phyloP scores from a whole-genome alignment of 768 basidiomycete species.

The Collybia sp. region DNA sequence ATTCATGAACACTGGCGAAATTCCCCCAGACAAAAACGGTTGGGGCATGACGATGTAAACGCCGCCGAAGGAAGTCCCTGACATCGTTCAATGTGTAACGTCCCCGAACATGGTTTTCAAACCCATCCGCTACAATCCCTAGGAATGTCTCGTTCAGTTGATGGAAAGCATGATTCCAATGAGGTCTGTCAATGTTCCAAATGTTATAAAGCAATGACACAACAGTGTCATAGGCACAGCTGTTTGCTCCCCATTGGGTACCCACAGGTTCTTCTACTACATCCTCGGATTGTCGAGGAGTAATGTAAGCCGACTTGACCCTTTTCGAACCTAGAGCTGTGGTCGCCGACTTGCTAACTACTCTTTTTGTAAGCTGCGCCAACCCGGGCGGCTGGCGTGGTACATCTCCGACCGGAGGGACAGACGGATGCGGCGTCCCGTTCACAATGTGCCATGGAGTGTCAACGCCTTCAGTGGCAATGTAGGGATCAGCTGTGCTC shows the following conservation, averaged over 20 bases:
- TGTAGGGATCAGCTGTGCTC: slow-evolving; percentile 7
- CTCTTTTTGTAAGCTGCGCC: not conserved
- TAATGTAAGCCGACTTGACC: not conserved
- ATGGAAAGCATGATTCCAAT: not conserved
- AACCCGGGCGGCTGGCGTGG: not conserved
- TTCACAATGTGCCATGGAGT: not conserved
- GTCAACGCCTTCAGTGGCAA: not conserved
- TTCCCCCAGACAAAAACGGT: no score
- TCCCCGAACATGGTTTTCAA: not conserved
- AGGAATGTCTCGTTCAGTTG: slow-evolving; percentile 1
- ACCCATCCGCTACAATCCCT: slow-evolving; percentile 2
- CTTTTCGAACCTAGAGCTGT: not conserved
- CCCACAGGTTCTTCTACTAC: slow-evolving; percentile 6
- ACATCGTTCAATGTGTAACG: not conserved
- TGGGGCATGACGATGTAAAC: no score
- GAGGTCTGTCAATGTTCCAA: not conserved
- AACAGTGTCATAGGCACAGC: slow-evolving; percentile 16
- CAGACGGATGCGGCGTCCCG: not conserved
- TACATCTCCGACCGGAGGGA: not conserved
- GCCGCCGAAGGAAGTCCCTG: slow-evolving; percentile 1
- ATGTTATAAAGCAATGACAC: slow-evolving; percentile 1
- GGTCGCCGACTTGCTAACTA: not conserved
- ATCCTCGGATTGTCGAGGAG: not conserved
- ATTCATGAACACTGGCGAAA: no score
- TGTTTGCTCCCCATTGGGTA: slow-evolving; percentile 10